A percentile compares a stretch with the other conserved stretches of the same genome.
These are phyloP conservation scores for Myxozyma monticola DNA, from an alignment of 805 yeast species.

Conservation along the genomic window DNA sequence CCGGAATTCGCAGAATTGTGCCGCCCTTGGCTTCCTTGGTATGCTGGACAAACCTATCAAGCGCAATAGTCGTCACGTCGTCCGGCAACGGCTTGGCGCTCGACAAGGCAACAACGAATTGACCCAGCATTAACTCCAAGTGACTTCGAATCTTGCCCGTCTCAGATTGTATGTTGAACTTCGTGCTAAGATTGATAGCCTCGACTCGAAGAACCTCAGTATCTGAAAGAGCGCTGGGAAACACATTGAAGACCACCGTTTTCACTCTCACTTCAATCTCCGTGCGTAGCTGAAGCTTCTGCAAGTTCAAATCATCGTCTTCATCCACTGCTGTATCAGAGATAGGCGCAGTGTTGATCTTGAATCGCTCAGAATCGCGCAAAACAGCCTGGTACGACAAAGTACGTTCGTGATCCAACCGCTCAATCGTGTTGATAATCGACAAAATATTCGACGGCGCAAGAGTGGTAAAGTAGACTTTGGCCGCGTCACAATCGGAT, in stretches of 20 bases:
- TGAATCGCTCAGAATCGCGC: slow-evolving; percentile 51
- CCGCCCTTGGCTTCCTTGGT: slow-evolving; percentile 74
- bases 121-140: slow-evolving; percentile 59
- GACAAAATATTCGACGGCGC: slow-evolving; percentile 83
- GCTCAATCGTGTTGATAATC: slow-evolving; percentile 64
- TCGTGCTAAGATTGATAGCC: slow-evolving; percentile 34
- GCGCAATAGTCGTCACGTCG: slow-evolving; percentile 46
- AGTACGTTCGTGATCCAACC: slow-evolving; percentile 72
- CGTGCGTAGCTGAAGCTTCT: slow-evolving; percentile 51
- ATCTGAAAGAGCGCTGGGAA: slow-evolving; percentile 81
- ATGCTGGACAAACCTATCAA: slow-evolving; percentile 56
- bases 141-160: slow-evolving; percentile 50
- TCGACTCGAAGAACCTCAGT: slow-evolving; percentile 63
- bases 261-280: slow-evolving; percentile 64
- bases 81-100: slow-evolving; percentile 52
- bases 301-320: neutral
- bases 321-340: neutral
- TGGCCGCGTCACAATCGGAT: slow-evolving; percentile 48
- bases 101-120: slow-evolving; percentile 68
- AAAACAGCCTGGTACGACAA: slow-evolving; percentile 75
- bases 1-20: slow-evolving; percentile 74
- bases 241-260: slow-evolving; percentile 57
- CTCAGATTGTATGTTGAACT: slow-evolving; percentile 35
- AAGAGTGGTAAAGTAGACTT: slow-evolving; percentile 73
- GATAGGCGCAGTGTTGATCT: slow-evolving; percentile 32